Evolutionary conservation across 139 green algal genomes (phyloP), one percentile per base, ranked within the genome.

Genomic region (Chlorella sorokiniana): DNA sequence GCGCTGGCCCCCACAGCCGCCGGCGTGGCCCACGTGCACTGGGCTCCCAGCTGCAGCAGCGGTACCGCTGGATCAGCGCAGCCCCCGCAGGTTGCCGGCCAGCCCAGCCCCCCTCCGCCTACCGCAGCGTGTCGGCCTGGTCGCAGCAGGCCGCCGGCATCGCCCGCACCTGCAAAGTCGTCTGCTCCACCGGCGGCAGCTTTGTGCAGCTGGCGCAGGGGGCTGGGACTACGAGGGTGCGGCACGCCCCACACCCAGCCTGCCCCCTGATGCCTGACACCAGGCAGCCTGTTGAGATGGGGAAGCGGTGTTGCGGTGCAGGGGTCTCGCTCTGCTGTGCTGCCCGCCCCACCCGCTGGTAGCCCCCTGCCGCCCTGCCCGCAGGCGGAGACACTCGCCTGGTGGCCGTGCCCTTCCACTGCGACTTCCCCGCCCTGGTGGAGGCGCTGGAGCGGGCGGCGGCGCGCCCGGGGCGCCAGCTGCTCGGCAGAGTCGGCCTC

Each of bases 371-470:
- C 70, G 29, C 29, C 29, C 18, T 5, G 29, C 42, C 1, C 5
- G 54, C 69, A 84, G 89, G 90, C 2, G 92, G 92, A 0, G 92
- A 95, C 85, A 95, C 91, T 14, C 89, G 92, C n/a, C 89, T 95
- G 45, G 78, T 95, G 14, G 64, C 62, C 0, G 14, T 95, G 11
- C 54, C 83, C 14, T 75, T 82, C 52, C 62, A 61, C 22, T 81
- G 31, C 38, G 54, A 52, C 69, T 81, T 81, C 45, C 56, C 71
- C 3, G 18, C 62, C 2, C 86, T 93, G 22, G 20, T 87, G 59
- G 83, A 88, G 69, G 82, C 83, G 9, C 63, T 90, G 42, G 80
- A 88, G 33, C 61, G 87, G 4, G 79, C 61, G 25, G 45, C 27
- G 40, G 23, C 70, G 71, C 44, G 67, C 41, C 40, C 40, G 35